Evolutionary conservation across 495 filamentous ascomycete genomes (phyloP), one percentile per base, ranked within the genome.

Genomic region (Xylaria cubensis): DNA sequence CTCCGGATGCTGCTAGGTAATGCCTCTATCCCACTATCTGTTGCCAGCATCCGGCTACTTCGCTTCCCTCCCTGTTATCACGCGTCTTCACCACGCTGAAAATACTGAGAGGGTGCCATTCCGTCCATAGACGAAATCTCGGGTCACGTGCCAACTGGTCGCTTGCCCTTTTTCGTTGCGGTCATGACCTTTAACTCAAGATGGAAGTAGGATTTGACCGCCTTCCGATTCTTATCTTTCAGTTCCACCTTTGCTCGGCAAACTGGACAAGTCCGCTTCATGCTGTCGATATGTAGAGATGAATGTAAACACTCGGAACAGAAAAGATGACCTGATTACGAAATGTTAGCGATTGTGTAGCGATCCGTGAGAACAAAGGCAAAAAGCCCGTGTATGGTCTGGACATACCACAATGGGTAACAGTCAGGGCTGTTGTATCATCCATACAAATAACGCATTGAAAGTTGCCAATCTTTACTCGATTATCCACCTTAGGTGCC

Each of bases 381-480:
- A 70, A 48, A 29, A 36, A 4, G 13, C 36, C 21, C 26, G 39
- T 8, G 42, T 26, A 46, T 6, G 21, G 12, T 58, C 36, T 10
- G 32, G 8, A 86, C 92, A 78, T 89, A 96, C 94, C 94, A 79
- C 94, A 97, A 74, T 91, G 85, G 2, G 94, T 97, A 53, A 90
- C 90, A 1, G 92, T 95, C 72, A 95, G 78, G 76, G 92, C 86
- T 24, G 86, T 91, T 4, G 88, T 89, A 51, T 88, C 86, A 66
- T 97, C 94, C 90, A 97, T 91, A 83, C 94, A 97, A 64, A 97
- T 93, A 39, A 94, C 91, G 72, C 94, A 97, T 74, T 90, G 85
- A 71, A 93, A 82, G 63, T 80, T 80, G 69, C 87, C 82, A 64
- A 92, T 70, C 75, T 86, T 87, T 64, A 86, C 72, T 46, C 85